Percentiles rank a stretch among this genome's conserved stretches.
These are phyloP conservation scores for Sarcomyxa edulis DNA, from an alignment of 768 basidiomycete species.

Conservation along the genomic window DNA sequence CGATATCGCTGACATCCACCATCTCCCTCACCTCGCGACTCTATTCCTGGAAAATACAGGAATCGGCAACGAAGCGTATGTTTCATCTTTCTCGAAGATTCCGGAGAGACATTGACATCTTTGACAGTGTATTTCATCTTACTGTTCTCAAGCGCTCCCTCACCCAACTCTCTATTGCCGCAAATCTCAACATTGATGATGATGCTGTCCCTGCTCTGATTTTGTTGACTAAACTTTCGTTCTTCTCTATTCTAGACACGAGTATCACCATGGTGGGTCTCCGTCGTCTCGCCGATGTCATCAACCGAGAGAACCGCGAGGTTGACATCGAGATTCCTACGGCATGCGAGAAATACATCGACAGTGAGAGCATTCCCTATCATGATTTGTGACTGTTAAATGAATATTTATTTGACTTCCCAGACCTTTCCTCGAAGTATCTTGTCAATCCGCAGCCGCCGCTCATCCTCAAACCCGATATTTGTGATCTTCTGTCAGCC, in stretches of 20 bases:
- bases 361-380: slow-evolving; percentile 29
- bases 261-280: slow-evolving; percentile 53
- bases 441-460: slow-evolving; percentile 41
- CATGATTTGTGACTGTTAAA: not conserved
- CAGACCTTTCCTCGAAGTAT: slow-evolving; percentile 46
- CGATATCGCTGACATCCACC: slow-evolving; percentile 47
- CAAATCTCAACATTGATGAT: slow-evolving; percentile 49
- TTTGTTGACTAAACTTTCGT: slow-evolving; percentile 39
- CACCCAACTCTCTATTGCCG: slow-evolving; percentile 42
- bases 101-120: too few relatives aligned
- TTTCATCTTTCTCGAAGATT: slow-evolving; percentile 4
- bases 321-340: slow-evolving; percentile 52
- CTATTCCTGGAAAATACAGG: slow-evolving; percentile 47
- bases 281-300: slow-evolving; percentile 37
- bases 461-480: slow-evolving; percentile 37
- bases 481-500: slow-evolving; percentile 36
- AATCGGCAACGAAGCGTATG: slow-evolving; percentile 60
- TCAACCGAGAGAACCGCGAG: slow-evolving; percentile 29
- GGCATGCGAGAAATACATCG: slow-evolving; percentile 47
- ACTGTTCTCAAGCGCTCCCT: slow-evolving; percentile 51
- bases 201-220: slow-evolving; percentile 52
- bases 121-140: slow-evolving; percentile 49
- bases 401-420: not conserved
- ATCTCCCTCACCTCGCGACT: slow-evolving; percentile 42
- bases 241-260: slow-evolving; percentile 51